phyloP scores from a whole-genome alignment of 1,284 basidiomycete genomes.

The Chiua sp. region DNA sequence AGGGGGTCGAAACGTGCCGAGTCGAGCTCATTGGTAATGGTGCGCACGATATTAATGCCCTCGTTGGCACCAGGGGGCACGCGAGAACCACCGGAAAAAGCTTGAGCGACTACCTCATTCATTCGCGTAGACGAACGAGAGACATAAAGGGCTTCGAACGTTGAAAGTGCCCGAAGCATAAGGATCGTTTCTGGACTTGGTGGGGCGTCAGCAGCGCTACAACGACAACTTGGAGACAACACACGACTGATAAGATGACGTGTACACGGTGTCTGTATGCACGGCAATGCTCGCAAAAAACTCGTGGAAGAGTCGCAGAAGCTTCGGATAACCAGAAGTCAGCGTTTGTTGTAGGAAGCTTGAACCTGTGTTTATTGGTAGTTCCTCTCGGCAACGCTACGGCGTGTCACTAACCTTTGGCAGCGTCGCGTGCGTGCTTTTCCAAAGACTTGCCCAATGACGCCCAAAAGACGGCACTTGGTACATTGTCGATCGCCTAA shows the following conservation, averaged over 20 bases:
- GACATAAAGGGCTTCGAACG: slow-evolving; percentile 86
- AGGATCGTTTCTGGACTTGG: slow-evolving; percentile 94
- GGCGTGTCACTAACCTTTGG: slow-evolving; percentile 62
- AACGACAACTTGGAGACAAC: slow-evolving; percentile 13
- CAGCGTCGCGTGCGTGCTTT: slow-evolving; percentile 76
- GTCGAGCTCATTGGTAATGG: slow-evolving; percentile 90
- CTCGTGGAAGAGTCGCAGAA: slow-evolving; percentile 91
- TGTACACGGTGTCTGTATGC: slow-evolving; percentile 93
- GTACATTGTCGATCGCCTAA: slow-evolving; percentile 86
- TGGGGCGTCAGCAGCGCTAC: slow-evolving; percentile 50
- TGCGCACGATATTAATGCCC: slow-evolving; percentile 76
- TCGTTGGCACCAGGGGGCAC: slow-evolving; percentile 77
- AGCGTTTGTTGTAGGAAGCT: slow-evolving; percentile 89
- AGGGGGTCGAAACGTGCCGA: slow-evolving; percentile 93
- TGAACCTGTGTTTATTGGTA: slow-evolving; percentile 55
- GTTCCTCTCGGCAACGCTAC: neutral
- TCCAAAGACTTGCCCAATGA: slow-evolving; percentile 83
- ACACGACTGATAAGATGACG: slow-evolving; percentile 82
- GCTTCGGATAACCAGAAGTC: slow-evolving; percentile 81
- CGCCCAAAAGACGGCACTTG: slow-evolving; percentile 91
- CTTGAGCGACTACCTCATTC: slow-evolving; percentile 78
- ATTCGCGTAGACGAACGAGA: slow-evolving; percentile 83
- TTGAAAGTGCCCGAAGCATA: slow-evolving; percentile 80
- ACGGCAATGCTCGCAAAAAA: slow-evolving; percentile 95
- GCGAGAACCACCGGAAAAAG: slow-evolving; percentile 70